Base-by-base conservation (phyloP, 805 yeast species). In the Ogataea paradorogensis region DNA sequence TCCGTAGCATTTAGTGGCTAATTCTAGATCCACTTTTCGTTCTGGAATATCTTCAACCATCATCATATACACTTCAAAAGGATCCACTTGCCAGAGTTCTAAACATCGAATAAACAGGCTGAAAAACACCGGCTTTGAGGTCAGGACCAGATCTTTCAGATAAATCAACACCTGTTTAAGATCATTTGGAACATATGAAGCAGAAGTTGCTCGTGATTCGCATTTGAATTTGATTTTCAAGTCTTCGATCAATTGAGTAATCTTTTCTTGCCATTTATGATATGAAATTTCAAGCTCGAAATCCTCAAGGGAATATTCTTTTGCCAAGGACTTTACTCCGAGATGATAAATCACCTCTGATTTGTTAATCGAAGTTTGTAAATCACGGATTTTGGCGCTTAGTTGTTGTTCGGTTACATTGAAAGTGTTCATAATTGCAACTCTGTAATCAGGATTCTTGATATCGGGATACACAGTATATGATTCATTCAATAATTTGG, bases 61-160 rank as follows among this genome's bases (percentile, higher is more conserved):
- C 27, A 48, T 25, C 23, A 51, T 33, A 24, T 55, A 51, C 7
- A 55, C 30, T 10, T 46, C 44, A 36, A 54, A 60, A 2, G 66
- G 65, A 36, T 60, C 62, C n/a, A 52, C 45, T 38, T 58, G 61
- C 66, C 65, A 61, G 2, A 56, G 13, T 28, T 56, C 50, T 26
- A 61, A 35, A 44, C 65, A 61, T 28, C 46, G 48, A 26, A 60
- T 36, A n/a, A 53, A 42, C 11, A 53, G 46, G 29, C 53, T 51
- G 27, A 56, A 53, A 33, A 56, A 59, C 9, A 30, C 38, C 9
- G 58, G 33, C 2, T 40, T 43, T 11, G 59, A 50, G n/a, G 42
- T 32, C n/a, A 51, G 33, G n/a, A 49, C 33, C 9, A 53, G 38
- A 13, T 33, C 31, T 11, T 47, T 43, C 20, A 57, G 38, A 24